Percentiles rank a stretch among this genome's conserved stretches.
Conservation (phyloP, 768 basidiomycete genomes). For the Lanmaoa pseudosensibilis region DNA sequence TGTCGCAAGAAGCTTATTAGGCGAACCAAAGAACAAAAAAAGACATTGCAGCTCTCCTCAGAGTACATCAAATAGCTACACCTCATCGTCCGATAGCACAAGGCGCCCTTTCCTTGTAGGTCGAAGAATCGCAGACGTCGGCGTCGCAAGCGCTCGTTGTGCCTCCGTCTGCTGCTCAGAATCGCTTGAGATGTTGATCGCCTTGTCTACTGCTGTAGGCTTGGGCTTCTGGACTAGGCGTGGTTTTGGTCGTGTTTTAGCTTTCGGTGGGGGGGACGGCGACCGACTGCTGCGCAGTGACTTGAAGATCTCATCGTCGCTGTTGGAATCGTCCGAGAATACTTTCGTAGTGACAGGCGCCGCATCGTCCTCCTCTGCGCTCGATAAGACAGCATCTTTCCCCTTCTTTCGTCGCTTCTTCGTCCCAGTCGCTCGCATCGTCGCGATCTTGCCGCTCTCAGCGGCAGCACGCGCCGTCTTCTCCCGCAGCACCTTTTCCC, state of each 20-base stretch:
- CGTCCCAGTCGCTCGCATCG: constrained; percentile 50
- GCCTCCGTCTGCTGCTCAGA: constrained; percentile 13
- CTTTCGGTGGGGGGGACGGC: constrained; percentile 17
- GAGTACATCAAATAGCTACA: constrained; percentile 19
- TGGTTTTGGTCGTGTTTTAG: constrained; percentile 36
- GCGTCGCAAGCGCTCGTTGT: background rate
- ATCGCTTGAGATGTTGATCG: constrained; percentile 25
- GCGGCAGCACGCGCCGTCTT: constrained; percentile 48
- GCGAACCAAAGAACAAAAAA: background rate
- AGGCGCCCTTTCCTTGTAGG: constrained; percentile 29
- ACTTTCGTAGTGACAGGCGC: constrained; percentile 12
- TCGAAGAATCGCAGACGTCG: constrained; percentile 13
- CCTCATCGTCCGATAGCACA: constrained; percentile 42
- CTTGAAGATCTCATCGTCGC: constrained; percentile 27
- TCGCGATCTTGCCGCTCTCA: constrained; percentile 38
- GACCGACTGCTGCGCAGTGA: constrained; percentile 27
- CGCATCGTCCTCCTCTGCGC: constrained; percentile 30
- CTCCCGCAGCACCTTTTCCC: constrained; percentile 63
- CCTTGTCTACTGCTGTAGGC: background rate
- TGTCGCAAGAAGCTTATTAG: constrained; percentile 12
- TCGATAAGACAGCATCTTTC: constrained; percentile 47
- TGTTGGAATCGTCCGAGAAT: constrained; percentile 22
- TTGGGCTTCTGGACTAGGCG: constrained; percentile 42
- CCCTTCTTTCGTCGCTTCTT: constrained; percentile 56
- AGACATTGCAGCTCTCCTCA: constrained; percentile 3